Conservation (phyloP, 768 basidiomycete species). For the Tulasnella sp. region DNA sequence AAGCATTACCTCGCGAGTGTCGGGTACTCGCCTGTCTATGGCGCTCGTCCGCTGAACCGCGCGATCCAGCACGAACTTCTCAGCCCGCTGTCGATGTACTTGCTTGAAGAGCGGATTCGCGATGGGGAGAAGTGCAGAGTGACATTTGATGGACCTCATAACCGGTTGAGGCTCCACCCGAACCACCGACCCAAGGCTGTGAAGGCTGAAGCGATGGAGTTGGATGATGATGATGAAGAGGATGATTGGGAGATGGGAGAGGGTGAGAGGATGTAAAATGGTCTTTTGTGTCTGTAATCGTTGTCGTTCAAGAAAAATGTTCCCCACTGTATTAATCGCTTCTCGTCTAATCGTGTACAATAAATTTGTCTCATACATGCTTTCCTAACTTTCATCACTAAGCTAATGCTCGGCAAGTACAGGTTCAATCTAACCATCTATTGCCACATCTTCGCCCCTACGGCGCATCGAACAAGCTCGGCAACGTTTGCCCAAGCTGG, state of each 20-base stretch:
- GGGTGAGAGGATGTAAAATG: slow-evolving; percentile 9
- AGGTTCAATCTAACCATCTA: no score
- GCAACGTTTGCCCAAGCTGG: neutral
- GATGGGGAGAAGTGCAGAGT: slow-evolving; percentile 72
- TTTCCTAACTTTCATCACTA: no score
- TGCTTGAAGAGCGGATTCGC: slow-evolving; percentile 70
- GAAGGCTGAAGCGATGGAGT: slow-evolving; percentile 38
- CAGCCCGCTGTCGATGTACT: slow-evolving; percentile 76
- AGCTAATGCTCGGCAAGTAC: no score
- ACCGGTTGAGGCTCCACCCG: slow-evolving; percentile 63
- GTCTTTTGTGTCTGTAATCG: neutral
- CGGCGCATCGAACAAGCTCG: neutral
- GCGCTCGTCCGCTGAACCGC: slow-evolving; percentile 85
- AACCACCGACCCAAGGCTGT: slow-evolving; percentile 54
- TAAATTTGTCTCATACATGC: no score
- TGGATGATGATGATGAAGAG: slow-evolving; percentile 52
- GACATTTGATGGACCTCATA: slow-evolving; percentile 69
- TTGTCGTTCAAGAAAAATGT: neutral
- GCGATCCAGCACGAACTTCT: slow-evolving; percentile 87
- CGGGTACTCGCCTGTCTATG: slow-evolving; percentile 74
- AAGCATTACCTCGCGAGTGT: slow-evolving; percentile 64
- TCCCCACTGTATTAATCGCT: neutral
- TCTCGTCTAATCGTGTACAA: neutral
- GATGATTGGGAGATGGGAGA: slow-evolving; percentile 37
- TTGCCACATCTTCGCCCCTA: no score